phyloP scores from a whole-genome alignment of 331 rosid genomes.

The Acacia concinna region DNA sequence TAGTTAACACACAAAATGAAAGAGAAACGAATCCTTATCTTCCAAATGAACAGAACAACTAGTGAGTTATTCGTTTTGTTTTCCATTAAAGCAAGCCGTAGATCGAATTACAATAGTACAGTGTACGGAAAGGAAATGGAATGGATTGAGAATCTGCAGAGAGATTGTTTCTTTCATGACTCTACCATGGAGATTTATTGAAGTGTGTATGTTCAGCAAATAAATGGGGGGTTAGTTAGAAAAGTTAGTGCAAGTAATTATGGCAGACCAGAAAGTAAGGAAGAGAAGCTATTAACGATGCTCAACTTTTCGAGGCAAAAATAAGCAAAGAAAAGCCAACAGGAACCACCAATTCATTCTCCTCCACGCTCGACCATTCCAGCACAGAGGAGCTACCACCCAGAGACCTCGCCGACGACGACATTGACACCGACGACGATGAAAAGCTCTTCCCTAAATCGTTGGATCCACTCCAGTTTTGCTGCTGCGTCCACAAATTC shows the following conservation, averaged over 20 bases:
- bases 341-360: conserved; percentile 46
- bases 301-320: conserved; percentile 48
- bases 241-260: conserved; percentile 3
- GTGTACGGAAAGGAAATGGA: background rate
- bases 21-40: background rate
- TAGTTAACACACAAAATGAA: background rate
- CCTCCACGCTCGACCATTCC: conserved; percentile 57
- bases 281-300: background rate
- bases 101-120: background rate
- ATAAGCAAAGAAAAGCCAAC: conserved; percentile 46
- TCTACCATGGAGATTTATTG: conserved; percentile 29
- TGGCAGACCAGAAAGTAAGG: background rate
- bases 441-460: conserved; percentile 75
- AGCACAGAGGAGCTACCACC: conserved; percentile 51
- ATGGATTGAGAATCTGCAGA: background rate
- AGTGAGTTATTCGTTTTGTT: background rate
- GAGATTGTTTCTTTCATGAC: conserved; percentile 3
- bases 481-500: conserved; percentile 51
- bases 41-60: background rate
- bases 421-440: conserved; percentile 73
- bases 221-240: conserved; percentile 63
- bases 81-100: conserved; percentile 4
- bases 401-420: conserved; percentile 76
- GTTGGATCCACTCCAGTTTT: conserved; percentile 45
- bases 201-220: conserved; percentile 36